Evolutionary conservation across 106 monocot genomes (phyloP), one percentile per base, ranked within the genome.

Genomic region (Gastrodia elata): DNA sequence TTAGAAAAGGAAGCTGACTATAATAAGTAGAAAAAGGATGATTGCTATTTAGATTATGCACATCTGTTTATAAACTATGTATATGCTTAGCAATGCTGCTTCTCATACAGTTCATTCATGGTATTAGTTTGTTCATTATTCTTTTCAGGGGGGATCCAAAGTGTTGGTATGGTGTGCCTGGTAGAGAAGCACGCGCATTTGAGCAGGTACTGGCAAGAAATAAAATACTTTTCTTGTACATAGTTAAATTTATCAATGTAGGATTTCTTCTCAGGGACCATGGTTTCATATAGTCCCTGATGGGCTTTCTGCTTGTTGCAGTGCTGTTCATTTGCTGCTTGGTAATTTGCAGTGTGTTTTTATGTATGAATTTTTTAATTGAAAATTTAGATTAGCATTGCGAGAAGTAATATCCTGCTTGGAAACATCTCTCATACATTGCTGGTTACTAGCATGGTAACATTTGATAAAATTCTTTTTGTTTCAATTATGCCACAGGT

Each of bases 131-230:
- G 28, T 65, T 68, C 25, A 38, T 64, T 20, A 43, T 71, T 9
- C 18, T 81, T 83, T 80, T 75, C 77, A 92, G 92, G 92, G 92
- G 92, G 49, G 92, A 89, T 40, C 92, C 92, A 52, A 92, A 92
- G 58, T 87, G 89, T 72, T 92, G 92, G 92, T 92, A 92, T 81
- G 89, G 92, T 39, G 89, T 92, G 25, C 92, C 92, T 75, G 92
- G 89, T 74, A 56, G 65, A 72, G 82, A 80, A 81, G 92, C 86
- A 8, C 69, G 72, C 82, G 89, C 92, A 64, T 92, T 92, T 89
- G 92, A 92, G 72, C 73, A 92, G 92, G 92, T 92, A 81, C 6
- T 65, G 38, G 42, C 42, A 72, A 41, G 11, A 43, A 71, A 72
- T 57, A 64, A 41, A 7, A 37, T 64, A 72, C 40, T 49, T 44